Percentiles rank a stretch among this genome's conserved stretches.
phyloP scores from a whole-genome alignment of 2,329 filamentous ascomycete species.

The Aspergillus candidus region DNA sequence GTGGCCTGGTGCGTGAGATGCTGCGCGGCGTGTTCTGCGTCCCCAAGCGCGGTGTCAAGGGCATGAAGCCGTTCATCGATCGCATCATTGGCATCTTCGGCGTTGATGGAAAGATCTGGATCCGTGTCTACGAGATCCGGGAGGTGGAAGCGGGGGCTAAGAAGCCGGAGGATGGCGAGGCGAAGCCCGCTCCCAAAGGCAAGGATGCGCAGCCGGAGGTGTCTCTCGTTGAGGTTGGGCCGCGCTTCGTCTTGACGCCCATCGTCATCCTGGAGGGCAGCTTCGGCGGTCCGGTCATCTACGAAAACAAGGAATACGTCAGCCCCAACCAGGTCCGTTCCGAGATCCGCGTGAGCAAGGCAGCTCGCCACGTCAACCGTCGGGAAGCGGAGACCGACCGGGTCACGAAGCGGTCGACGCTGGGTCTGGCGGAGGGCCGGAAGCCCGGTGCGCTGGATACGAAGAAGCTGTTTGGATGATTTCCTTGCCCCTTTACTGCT shows the following conservation, averaged over 20 bases:
- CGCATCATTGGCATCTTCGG: slow-evolving; percentile 90
- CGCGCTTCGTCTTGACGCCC: slow-evolving; percentile 84
- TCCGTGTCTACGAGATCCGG: slow-evolving; percentile 87
- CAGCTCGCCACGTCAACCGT: slow-evolving; percentile 68
- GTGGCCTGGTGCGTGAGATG: slow-evolving; percentile 66
- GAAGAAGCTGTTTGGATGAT: slow-evolving; percentile 62
- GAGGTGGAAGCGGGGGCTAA: slow-evolving; percentile 64
- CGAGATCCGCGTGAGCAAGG: slow-evolving; percentile 70
- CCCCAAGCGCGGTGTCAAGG: slow-evolving; percentile 70
- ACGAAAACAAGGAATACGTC: slow-evolving; percentile 96
- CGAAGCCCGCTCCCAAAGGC: slow-evolving; percentile 34
- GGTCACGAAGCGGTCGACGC: slow-evolving; percentile 64
- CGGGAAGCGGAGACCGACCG: slow-evolving; percentile 68
- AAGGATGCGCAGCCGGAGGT: slow-evolving; percentile 64
- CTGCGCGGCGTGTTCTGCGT: slow-evolving; percentile 89
- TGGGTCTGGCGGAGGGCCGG: slow-evolving; percentile 63
- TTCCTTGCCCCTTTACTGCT: slow-evolving; percentile 10
- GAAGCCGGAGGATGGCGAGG: slow-evolving; percentile 37
- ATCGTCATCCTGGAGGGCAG: slow-evolving; percentile 93
- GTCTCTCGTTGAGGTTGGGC: slow-evolving; percentile 85
- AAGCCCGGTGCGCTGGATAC: slow-evolving; percentile 69
- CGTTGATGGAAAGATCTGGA: slow-evolving; percentile 91
- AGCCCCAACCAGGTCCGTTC: slow-evolving; percentile 89
- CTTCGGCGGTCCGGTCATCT: slow-evolving; percentile 94
- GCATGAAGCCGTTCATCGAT: slow-evolving; percentile 93